Base-by-base conservation (phyloP, 1,284 basidiomycete species). In the Cryptococcus amylolentus region DNA sequence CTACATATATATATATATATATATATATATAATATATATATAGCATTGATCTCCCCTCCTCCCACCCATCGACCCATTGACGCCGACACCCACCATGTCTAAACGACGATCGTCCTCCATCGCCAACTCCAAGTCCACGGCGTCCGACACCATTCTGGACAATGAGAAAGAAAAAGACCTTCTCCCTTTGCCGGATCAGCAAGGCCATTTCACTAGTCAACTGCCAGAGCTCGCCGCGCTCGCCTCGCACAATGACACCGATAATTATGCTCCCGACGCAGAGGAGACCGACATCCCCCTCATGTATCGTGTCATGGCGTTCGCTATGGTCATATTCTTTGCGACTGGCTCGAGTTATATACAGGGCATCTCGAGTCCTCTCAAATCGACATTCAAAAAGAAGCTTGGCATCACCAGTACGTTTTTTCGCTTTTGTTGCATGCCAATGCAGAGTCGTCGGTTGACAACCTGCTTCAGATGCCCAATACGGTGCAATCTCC, bases 401-500 rank as follows among this genome's bases (percentile, higher is more conserved):
- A 51, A 77, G 52, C 63, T 76, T 20, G 56, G 62, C 12, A 68
- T 79, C 52, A 77, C 62, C 53, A 79, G 69, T 69, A 49, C 41
- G 69, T 64, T 5, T 10, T 23, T 13, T 42, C 14, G 8, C 40
- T 42, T 42, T 20, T 16, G 40, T 27, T 12, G 28, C 27, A 6
- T 47, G 27, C 6, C 44, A 46, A 46, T 20, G 2, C 20, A 20
- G 20, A 20, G 27, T 46, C 20, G 27, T 16, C 14, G 7, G 40
- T n/a, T 35, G n/a, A 9, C 43, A 12, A 49, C 23, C 5, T 37
- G 31, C 5, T 13, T 18, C 20, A 71, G 69, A 78, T 54, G 77
- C 75, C 0, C 74, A 77, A 48, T 79, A 77, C 53, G 77, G 76
- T 4, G 64, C 73, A 8, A 74, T 79, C 60, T 53, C 70, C 8